Evolutionary conservation across 345 rosid species (phyloP).

Genomic region (Lepidium aucheri): DNA sequence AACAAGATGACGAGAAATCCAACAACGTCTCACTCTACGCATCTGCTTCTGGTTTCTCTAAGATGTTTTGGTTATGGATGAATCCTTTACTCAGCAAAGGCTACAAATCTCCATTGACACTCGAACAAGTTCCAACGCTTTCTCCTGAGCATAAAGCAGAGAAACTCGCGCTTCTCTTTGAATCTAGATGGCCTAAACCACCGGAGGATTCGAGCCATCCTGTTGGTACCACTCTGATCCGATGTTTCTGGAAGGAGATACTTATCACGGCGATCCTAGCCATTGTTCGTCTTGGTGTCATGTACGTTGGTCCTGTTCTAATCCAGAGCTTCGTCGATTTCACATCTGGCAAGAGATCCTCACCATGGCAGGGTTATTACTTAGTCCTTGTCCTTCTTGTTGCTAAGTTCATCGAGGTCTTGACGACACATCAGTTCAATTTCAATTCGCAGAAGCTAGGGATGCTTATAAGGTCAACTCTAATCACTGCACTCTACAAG

Average conservation of each 20-base stretch:
- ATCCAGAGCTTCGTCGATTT: conserved; percentile 76
- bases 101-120: conserved; percentile 64
- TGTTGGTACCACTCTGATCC: conserved; percentile 51
- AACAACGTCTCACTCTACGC: conserved; percentile 48
- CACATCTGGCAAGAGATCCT: conserved; percentile 70
- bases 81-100: conserved; percentile 75
- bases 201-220: conserved; percentile 58
- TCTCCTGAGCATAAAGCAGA: conserved; percentile 79
- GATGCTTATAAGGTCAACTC: conserved; percentile 78
- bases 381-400: conserved; percentile 61
- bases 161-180: conserved; percentile 53
- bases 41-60: conserved; percentile 61
- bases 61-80: conserved; percentile 87
- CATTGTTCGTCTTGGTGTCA: conserved; percentile 55
- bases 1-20: conserved; percentile 33
- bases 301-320: conserved; percentile 75
- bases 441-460: conserved; percentile 92
- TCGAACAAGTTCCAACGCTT: conserved; percentile 64
- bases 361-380: conserved; percentile 74
- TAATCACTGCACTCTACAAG: conserved; percentile 70
- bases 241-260: conserved; percentile 75
- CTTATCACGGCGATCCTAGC: conserved; percentile 76
- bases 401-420: conserved; percentile 74
- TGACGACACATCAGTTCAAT: conserved; percentile 70
- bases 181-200: conserved; percentile 67